These are phyloP conservation scores for Tulasnella sp. DNA, from an alignment of 768 basidiomycete species.

Conservation along the genomic window DNA sequence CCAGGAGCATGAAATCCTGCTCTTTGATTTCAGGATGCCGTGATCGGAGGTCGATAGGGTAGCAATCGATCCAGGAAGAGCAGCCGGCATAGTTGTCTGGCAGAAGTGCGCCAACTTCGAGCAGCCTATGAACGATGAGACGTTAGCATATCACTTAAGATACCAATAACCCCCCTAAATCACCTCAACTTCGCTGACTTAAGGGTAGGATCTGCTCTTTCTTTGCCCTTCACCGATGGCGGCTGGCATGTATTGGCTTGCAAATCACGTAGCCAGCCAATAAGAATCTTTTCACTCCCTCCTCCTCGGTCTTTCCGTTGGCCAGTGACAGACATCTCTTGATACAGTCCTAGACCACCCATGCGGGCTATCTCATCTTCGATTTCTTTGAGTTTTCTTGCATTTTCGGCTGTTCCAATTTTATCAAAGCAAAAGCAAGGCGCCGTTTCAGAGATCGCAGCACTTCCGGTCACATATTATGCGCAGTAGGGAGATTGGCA, in stretches of 20 bases:
- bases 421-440: background rate
- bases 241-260: constrained; percentile 20
- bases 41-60: constrained; percentile 75
- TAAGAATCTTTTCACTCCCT: constrained; percentile 72
- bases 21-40: constrained; percentile 72
- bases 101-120: constrained; percentile 82
- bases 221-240: constrained; percentile 20
- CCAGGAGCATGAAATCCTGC: constrained; percentile 73
- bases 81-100: constrained; percentile 69
- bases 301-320: constrained; percentile 77
- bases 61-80: constrained; percentile 57
- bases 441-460: no score
- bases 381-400: constrained; percentile 35
- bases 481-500: constrained; percentile 18
- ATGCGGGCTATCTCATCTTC: constrained; percentile 51
- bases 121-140: constrained; percentile 38
- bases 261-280: constrained; percentile 61
- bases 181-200: background rate
- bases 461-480: no score
- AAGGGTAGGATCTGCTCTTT: constrained; percentile 2
- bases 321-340: constrained; percentile 71
- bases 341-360: constrained; percentile 76
- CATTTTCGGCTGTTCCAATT: constrained; percentile 17
- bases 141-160: background rate
- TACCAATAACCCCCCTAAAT: background rate